Percentiles rank a stretch among this genome's conserved stretches.
Evolutionary conservation across 2,329 filamentous ascomycete genomes (phyloP).

Genomic region (Aureobasidium subglaciale): DNA sequence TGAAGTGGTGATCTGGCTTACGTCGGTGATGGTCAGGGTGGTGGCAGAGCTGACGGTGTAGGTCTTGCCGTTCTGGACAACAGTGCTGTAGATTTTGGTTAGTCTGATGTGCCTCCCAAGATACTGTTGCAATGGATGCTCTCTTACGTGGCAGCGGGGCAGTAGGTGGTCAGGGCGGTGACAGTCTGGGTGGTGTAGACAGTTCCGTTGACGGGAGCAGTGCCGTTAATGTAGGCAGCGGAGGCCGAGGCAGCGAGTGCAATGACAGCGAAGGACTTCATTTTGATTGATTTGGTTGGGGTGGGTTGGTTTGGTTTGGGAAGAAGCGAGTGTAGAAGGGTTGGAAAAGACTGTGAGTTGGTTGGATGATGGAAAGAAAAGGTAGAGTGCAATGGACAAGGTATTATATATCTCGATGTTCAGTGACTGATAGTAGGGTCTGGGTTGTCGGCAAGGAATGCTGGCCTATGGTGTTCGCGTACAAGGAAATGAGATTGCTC

Average conservation of each 20-base stretch:
- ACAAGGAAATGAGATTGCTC: slow-evolving; percentile 12
- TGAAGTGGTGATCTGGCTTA: background rate
- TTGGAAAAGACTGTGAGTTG: slow-evolving; percentile 6
- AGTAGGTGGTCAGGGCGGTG: slow-evolving; percentile 16
- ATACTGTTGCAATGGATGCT: background rate
- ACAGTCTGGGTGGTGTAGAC: slow-evolving; percentile 10
- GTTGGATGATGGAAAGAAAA: slow-evolving; percentile 9
- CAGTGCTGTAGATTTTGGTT: background rate
- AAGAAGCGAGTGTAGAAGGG: slow-evolving; percentile 10
- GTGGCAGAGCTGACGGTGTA: slow-evolving; percentile 17
- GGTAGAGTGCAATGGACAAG: background rate
- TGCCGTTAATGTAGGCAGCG: slow-evolving; percentile 11
- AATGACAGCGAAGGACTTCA: slow-evolving; percentile 12
- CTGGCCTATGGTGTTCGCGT: background rate
- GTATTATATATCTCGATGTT: slow-evolving; percentile 1
- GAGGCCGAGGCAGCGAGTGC: slow-evolving; percentile 10
- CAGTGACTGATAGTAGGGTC: background rate
- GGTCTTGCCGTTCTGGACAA: slow-evolving; percentile 11
- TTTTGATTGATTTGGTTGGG: slow-evolving; percentile 3
- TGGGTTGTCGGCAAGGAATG: slow-evolving; percentile 9
- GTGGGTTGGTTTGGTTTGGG: background rate
- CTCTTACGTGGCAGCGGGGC: background rate
- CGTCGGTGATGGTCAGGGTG: slow-evolving; percentile 15
- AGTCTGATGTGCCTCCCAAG: background rate
- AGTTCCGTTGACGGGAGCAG: background rate